Base-by-base conservation (phyloP, 1,139 yeast genomes). In the Scheffersomyces parashehatae region DNA sequence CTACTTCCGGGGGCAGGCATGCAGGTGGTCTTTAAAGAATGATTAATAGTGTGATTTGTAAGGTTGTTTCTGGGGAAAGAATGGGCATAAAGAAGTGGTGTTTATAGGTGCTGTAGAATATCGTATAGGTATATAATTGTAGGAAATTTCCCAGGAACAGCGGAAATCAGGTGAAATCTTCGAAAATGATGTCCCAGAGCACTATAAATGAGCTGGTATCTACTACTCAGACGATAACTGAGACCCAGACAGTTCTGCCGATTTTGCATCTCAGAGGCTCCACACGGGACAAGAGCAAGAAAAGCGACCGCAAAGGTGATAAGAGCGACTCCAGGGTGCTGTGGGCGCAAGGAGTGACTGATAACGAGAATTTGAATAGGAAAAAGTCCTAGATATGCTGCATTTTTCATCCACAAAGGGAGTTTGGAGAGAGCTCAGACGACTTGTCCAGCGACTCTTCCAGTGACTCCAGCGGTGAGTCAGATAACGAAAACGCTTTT, bases 301-400 rank as follows among this genome's bases (percentile, higher is more conserved):
- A 37, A 36, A 32, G 29, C 39, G 29, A 20, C 7, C 5, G 7
- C 9, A 20, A 37, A 36, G 28, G 29, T 37, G 29, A 20, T 20
- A 20, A 20, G 26, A 20, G 26, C 9, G 59, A 63, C 41, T 75
- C 82, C 3, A 74, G 75, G 36, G 97, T 91, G 0, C 73, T 83
- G 45, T 91, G 97, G 97, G 75, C 83, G 4, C 88, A 85, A 36
- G 96, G 84, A 40, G 93, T 89, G 4, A 74, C 91, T 5, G 98
- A 91, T 64, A 91, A 91, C 59, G 99, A 91, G 64, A 70, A 86
- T 60, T 73, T 93, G 86, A 79, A 85, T 58, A 87, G 81, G 69
- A 91, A 91, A 68, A 90, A 89, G 62, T 81, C 96, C 14, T 93
- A 91, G 64, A 85, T 91, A n/a, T 93, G 99, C 61, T 91, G 99